Conservation (phyloP, 2,329 filamentous ascomycete species). For the Myriosclerotinia duriaeana region DNA sequence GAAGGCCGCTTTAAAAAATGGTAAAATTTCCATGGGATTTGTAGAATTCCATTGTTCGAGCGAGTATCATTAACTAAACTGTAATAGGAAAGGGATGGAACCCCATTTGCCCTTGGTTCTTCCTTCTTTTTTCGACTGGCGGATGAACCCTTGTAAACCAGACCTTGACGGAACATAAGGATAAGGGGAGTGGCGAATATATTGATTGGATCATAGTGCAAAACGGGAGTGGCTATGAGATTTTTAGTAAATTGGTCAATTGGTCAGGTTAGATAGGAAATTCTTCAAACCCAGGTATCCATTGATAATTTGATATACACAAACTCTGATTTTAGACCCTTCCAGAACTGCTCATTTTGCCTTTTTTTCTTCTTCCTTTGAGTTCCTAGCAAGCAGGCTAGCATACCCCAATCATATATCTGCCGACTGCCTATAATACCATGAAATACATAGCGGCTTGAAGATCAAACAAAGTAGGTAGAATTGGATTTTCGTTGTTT, state of each 20-base stretch:
- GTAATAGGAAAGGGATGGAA: constrained; percentile 5
- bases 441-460: neutral
- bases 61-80: constrained; percentile 5
- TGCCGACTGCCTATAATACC: too few species aligned
- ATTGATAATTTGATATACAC: neutral
- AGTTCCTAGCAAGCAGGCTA: too few species aligned
- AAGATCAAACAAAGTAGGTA: too few species aligned
- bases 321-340: neutral
- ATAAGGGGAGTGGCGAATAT: constrained; percentile 13
- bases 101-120: neutral
- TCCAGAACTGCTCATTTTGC: neutral
- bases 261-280: neutral
- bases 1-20: constrained; percentile 23
- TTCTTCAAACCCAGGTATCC: neutral
- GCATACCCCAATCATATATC: too few species aligned
- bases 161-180: neutral
- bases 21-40: constrained; percentile 22
- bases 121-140: neutral
- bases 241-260: neutral
- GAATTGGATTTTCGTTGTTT: neutral
- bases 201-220: constrained; percentile 4
- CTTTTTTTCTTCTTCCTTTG: too few species aligned
- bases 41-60: constrained; percentile 21
- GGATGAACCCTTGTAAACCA: neutral
- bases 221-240: constrained; percentile 6